A percentile compares a stretch with the other conserved stretches of the same genome.
phyloP scores from a whole-genome alignment of 345 rosid genomes.

The Lepidium aucheri region DNA sequence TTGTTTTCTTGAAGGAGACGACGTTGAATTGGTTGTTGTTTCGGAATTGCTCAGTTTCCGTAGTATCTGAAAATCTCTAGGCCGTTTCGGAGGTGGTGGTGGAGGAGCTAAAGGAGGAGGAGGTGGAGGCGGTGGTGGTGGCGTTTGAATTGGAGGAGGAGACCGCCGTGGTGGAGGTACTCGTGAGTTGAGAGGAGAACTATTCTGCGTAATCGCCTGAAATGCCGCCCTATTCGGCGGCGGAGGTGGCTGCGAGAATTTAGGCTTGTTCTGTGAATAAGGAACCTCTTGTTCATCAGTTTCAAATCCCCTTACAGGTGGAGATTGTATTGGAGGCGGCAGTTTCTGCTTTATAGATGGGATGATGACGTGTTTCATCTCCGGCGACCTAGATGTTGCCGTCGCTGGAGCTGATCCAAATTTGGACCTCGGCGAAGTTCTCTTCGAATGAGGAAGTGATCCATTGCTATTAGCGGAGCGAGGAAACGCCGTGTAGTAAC shows the following conservation, averaged over 20 bases:
- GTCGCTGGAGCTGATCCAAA: background rate
- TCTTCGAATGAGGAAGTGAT: conserved; percentile 64
- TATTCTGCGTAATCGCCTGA: conserved; percentile 43
- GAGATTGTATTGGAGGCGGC: conserved; percentile 13
- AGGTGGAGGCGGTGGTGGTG: conserved; percentile 43
- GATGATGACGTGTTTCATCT: conserved; percentile 78
- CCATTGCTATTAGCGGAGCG: conserved; percentile 30
- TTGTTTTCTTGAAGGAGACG: conserved; percentile 28
- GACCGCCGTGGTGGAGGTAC: conserved; percentile 36
- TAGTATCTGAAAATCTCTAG: conserved; percentile 12
- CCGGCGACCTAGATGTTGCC: conserved; percentile 57
- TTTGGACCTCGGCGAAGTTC: conserved; percentile 75
- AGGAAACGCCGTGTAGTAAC: conserved; percentile 48
- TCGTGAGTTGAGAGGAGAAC: conserved; percentile 30
- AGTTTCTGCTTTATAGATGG: conserved; percentile 56
- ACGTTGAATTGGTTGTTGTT: conserved; percentile 23
- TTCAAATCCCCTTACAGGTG: background rate
- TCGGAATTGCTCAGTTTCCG: conserved; percentile 17
- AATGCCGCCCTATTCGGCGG: conserved; percentile 86
- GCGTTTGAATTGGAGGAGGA: conserved; percentile 51
- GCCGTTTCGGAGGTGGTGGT: conserved; percentile 30
- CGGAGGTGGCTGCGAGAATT: conserved; percentile 74
- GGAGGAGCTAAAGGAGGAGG: conserved; percentile 35
- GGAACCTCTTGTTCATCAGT: conserved; percentile 13
- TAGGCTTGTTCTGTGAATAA: conserved; percentile 44